Percentiles rank a stretch among this genome's conserved stretches.
phyloP scores from a whole-genome alignment of 306 rosid genomes.

The Gynostemma pentaphyllum region DNA sequence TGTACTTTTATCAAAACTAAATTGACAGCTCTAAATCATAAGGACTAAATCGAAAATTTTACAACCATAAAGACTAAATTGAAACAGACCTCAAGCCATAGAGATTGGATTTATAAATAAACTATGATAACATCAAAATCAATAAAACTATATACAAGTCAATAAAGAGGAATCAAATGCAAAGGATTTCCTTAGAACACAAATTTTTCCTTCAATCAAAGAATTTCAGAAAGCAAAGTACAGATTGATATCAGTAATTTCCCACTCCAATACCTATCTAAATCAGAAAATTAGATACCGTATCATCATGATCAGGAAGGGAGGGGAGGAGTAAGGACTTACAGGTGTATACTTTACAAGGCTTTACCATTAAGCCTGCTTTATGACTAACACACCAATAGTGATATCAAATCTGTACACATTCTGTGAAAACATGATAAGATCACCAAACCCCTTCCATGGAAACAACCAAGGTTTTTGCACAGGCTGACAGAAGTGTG shows the following conservation, averaged over 20 bases:
- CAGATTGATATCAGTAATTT: slow-evolving; percentile 4
- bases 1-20: too few relatives aligned
- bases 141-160: neutral
- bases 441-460: neutral
- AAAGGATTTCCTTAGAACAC: neutral
- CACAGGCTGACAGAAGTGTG: neutral
- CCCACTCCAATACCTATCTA: slow-evolving; percentile 4
- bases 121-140: neutral
- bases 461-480: neutral
- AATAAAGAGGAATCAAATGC: neutral
- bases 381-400: neutral
- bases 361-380: neutral
- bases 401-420: neutral
- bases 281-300: neutral
- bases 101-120: too few relatives aligned
- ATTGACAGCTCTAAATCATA: too few relatives aligned
- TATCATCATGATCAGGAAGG: neutral
- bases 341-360: neutral
- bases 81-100: too few relatives aligned
- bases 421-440: neutral
- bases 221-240: slow-evolving; percentile 5
- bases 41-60: too few relatives aligned
- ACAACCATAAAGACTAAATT: too few relatives aligned
- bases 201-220: neutral
- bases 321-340: neutral